These are phyloP conservation scores for Boletus tomentosulus DNA, from an alignment of 768 basidiomycete genomes.

Conservation along the genomic window DNA sequence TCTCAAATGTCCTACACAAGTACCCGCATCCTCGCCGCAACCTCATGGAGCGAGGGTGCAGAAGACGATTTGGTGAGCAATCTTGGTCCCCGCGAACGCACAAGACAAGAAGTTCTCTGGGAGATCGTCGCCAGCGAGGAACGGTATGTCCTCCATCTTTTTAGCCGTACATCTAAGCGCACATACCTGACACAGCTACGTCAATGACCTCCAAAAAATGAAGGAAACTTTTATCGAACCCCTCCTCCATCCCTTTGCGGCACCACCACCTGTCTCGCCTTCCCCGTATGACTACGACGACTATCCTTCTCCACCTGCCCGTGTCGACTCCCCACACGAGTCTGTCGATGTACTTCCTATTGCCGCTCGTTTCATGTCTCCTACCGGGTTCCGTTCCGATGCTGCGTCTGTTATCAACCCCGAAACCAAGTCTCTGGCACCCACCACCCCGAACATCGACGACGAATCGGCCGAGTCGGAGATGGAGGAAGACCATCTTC, in stretches of 20 bases:
- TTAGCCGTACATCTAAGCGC: conserved; percentile 8
- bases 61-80: conserved; percentile 93
- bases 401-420: conserved; percentile 41
- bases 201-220: conserved; percentile 84
- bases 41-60: conserved; percentile 91
- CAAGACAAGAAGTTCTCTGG: conserved; percentile 93
- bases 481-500: conserved; percentile 54
- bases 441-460: conserved; percentile 58
- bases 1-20: conserved; percentile 71
- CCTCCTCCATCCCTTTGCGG: conserved; percentile 75
- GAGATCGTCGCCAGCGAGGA: conserved; percentile 97
- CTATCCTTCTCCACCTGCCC: conserved; percentile 35
- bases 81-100: conserved; percentile 89
- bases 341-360: conserved; percentile 78
- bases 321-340: conserved; percentile 62
- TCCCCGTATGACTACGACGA: conserved; percentile 66
- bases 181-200: conserved; percentile 61
- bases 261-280: conserved; percentile 40
- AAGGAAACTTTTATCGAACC: conserved; percentile 92
- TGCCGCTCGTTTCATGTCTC: conserved; percentile 88
- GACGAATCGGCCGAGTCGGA: conserved; percentile 73
- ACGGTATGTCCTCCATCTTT: conserved; percentile 47
- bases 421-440: conserved; percentile 47
- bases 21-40: conserved; percentile 69
- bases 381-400: conserved; percentile 42